phyloP scores from a whole-genome alignment of 2,329 filamentous ascomycete genomes.

The Colletotrichum tamarilloi region DNA sequence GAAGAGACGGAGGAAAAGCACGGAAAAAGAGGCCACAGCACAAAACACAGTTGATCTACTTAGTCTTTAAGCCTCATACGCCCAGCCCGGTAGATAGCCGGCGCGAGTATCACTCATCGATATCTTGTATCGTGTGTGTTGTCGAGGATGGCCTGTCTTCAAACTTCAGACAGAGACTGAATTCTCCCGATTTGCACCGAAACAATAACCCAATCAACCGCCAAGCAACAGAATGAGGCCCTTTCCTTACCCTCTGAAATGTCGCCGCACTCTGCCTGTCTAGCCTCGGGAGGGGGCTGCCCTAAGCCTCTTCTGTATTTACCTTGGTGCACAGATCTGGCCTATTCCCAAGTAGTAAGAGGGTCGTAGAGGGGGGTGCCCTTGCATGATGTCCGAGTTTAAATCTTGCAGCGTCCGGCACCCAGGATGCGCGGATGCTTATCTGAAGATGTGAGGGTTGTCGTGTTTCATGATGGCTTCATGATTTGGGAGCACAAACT shows the following conservation, averaged over 20 bases:
- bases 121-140: neutral
- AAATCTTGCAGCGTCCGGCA: conserved; percentile 25
- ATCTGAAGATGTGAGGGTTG: conserved; percentile 34
- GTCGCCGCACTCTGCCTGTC: neutral
- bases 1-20: neutral
- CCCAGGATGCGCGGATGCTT: conserved; percentile 28
- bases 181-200: conserved; percentile 3
- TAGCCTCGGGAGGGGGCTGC: neutral
- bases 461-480: conserved; percentile 38
- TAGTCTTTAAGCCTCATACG: neutral
- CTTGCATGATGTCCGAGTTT: conserved; percentile 22
- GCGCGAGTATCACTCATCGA: neutral
- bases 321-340: conserved; percentile 6
- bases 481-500: conserved; percentile 28
- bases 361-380: neutral
- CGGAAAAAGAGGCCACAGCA: neutral
- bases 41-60: neutral
- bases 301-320: neutral
- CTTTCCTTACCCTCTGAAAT: neutral
- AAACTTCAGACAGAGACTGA: conserved; percentile 5
- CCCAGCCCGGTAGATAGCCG: conserved; percentile 10
- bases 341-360: neutral
- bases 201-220: conserved; percentile 28
- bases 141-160: neutral
- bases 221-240: neutral